Evolutionary conservation across 1,284 basidiomycete genomes (phyloP), one percentile per base, ranked within the genome.

Genomic region (Ustilago xerochloae): DNA sequence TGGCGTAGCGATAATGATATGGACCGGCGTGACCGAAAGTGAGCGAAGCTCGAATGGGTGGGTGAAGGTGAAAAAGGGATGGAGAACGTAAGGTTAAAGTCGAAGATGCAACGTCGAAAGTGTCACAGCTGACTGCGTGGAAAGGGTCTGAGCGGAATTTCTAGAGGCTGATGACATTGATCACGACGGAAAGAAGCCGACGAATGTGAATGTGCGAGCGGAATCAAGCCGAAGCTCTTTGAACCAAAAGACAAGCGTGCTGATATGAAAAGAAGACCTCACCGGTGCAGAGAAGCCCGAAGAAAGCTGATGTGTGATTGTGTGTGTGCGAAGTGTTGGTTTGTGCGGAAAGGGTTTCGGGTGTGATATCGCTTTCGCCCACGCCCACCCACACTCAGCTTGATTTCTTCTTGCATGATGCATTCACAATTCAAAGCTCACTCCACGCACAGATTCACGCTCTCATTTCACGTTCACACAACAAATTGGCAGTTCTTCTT

Each of bases 271-370:
- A 43, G 30, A 46, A n/a, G 9, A 35, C 16, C 41, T 41, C 20
- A 38, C 20, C 46, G 36, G 36, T 36, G 46, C 46, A 49, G 29
- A 54, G 51, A 54, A 62, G 43, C 6, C 16, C 29, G 20, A 49
- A 54, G 51, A 48, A 61, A 15, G 18, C 9, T 24, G 41, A 18
- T 33, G 35, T 8, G 35, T 24, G 18, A 22, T 33, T 26, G 43
- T 18, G 32, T 33, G 32, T 49, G 46, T 20, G 43, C 13, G 43
- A 6, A 36, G 43, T 29, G 28, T 48, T 18, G 24, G 28, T 30
- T 29, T 24, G 35, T 28, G 35, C 22, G 35, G n/a, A 33, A 32
- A 48, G 43, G 22, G 43, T 45, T 45, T 24, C 26, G 43, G 43
- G 43, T 45, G n/a, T 22, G 18, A 10, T 24, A 18, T 20, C 5